Evolutionary conservation across 2,329 filamentous ascomycete species (phyloP).

Genomic region (Westerdykella ornata): DNA sequence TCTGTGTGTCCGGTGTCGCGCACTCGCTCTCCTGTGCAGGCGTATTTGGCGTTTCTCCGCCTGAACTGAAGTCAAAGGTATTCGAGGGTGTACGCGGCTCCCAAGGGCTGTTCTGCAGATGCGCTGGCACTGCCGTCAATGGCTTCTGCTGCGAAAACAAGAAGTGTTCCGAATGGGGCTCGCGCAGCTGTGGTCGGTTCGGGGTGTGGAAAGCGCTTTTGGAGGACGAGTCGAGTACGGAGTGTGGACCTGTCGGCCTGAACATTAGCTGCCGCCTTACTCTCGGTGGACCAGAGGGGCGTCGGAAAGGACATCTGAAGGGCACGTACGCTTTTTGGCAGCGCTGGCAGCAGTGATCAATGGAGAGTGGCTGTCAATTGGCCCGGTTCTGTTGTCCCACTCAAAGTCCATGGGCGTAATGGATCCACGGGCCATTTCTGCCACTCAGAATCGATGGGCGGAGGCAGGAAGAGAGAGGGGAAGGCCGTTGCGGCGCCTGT

Average conservation of each 20-base stretch:
- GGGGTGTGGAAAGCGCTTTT: conserved; percentile 40
- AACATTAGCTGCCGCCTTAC: conserved; percentile 9
- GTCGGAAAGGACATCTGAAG: background rate
- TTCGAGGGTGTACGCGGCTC: conserved; percentile 29
- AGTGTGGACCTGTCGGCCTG: conserved; percentile 24
- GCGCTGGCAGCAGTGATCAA: conserved; percentile 37
- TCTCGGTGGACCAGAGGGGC: background rate
- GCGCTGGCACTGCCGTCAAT: conserved; percentile 34
- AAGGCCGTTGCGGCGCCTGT: background rate
- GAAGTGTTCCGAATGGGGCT: conserved; percentile 46
- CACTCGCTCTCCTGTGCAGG: conserved; percentile 41
- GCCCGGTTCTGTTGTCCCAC: conserved; percentile 44
- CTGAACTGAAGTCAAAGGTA: conserved; percentile 42
- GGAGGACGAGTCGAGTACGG: conserved; percentile 41
- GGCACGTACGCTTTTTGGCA: conserved; percentile 38
- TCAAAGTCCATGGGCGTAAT: conserved; percentile 51
- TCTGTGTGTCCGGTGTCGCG: conserved; percentile 37
- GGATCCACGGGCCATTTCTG: conserved; percentile 14
- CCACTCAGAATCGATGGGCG: background rate
- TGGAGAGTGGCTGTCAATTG: conserved; percentile 43
- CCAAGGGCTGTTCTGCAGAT: conserved; percentile 30
- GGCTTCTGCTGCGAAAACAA: conserved; percentile 42
- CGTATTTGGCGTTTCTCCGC: conserved; percentile 46
- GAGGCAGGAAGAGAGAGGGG: background rate
- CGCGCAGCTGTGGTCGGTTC: conserved; percentile 42